Evolutionary conservation across 257 asterid genomes (phyloP).

Genomic region (Cruciata laevipes): DNA sequence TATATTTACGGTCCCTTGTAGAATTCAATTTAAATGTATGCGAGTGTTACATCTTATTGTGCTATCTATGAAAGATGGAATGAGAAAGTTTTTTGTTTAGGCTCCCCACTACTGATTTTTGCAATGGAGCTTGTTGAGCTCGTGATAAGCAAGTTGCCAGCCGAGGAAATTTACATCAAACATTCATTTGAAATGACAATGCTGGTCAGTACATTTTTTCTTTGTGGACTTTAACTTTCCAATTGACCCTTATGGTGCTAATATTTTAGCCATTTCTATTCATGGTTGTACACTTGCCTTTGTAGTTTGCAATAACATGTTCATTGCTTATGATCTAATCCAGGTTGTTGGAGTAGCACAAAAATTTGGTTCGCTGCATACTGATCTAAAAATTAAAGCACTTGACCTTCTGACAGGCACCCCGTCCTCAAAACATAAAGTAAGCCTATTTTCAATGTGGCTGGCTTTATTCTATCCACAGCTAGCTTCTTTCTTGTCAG

Average conservation of each 20-base stretch:
- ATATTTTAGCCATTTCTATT: not conserved
- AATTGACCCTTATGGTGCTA: not conserved
- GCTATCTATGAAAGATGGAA: slow-evolving; percentile 36
- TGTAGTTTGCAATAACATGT: slow-evolving; percentile 15
- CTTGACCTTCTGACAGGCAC: slow-evolving; percentile 68
- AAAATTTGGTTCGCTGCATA: slow-evolving; percentile 72
- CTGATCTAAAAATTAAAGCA: slow-evolving; percentile 71
- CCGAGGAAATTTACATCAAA: slow-evolving; percentile 36
- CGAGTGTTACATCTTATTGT: slow-evolving; percentile 13
- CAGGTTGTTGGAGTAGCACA: slow-evolving; percentile 74
- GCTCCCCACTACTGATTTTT: slow-evolving; percentile 54
- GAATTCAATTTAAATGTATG: slow-evolving; percentile 43
- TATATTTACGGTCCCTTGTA: not conserved
- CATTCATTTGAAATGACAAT: slow-evolving; percentile 58
- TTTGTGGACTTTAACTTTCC: slow-evolving; percentile 5
- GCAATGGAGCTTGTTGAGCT: slow-evolving; percentile 63
- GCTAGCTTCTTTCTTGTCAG: not conserved
- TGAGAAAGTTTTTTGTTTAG: slow-evolving; percentile 30
- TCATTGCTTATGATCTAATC: slow-evolving; percentile 13
- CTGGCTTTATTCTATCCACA: not conserved
- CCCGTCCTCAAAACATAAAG: slow-evolving; percentile 59
- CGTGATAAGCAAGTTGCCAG: slow-evolving; percentile 57
- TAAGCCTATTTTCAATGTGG: slow-evolving; percentile 23
- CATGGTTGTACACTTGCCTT: slow-evolving; percentile 36
- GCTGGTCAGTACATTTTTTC: slow-evolving; percentile 47